Percentiles rank a stretch among this genome's conserved stretches.
These are phyloP conservation scores for Aureobasidium musti DNA, from an alignment of 2,329 filamentous ascomycete genomes.

Conservation along the genomic window DNA sequence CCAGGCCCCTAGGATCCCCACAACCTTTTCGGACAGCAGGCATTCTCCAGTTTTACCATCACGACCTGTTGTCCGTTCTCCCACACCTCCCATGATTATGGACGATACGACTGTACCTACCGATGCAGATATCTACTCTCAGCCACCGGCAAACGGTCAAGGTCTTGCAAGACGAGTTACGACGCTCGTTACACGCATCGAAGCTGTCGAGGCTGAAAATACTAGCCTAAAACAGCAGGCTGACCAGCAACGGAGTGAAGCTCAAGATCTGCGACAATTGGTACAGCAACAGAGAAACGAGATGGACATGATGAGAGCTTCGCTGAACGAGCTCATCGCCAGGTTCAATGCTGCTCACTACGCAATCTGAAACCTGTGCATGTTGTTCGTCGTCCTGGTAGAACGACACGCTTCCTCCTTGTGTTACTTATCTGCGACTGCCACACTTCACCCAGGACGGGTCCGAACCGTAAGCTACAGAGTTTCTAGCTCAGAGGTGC, in stretches of 20 bases:
- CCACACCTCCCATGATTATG: neutral
- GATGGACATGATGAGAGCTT: conserved; percentile 23
- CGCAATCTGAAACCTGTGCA: neutral
- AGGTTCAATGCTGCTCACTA: conserved; percentile 20
- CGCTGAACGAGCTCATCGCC: conserved; percentile 5
- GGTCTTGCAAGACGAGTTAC: conserved; percentile 21
- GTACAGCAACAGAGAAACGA: conserved; percentile 17
- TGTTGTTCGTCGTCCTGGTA: neutral
- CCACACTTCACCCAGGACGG: neutral
- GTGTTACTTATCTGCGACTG: neutral
- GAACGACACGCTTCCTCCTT: neutral
- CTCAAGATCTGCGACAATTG: conserved; percentile 4
- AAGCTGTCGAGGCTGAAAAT: conserved; percentile 7
- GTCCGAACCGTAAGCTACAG: neutral
- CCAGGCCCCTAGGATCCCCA: neutral
- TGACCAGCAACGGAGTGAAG: conserved; percentile 1
- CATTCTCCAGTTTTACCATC: conserved; percentile 3
- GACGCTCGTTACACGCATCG: neutral
- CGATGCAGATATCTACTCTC: neutral
- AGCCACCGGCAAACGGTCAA: conserved; percentile 9
- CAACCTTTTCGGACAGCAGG: conserved; percentile 18
- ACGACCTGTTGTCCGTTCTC: neutral
- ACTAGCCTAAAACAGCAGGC: neutral
- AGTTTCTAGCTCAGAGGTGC: neutral
- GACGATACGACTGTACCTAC: neutral